Evolutionary conservation across 1,284 basidiomycete species (phyloP), one percentile per base, ranked within the genome.

Genomic region (Boletus subluridellus): DNA sequence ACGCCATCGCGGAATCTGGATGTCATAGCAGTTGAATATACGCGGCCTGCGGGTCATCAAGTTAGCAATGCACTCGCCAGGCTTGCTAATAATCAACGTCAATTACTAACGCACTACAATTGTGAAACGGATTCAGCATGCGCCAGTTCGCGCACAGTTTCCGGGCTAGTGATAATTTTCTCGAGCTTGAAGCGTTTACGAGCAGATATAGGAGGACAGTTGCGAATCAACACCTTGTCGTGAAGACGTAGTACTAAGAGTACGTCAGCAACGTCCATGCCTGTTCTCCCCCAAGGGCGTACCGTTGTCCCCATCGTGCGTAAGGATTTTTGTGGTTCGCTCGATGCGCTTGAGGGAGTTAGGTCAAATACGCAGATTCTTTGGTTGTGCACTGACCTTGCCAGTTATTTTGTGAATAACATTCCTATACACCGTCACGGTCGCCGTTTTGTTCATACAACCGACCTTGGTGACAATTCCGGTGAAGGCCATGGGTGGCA

Each of bases 381-480:
- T 32, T 26, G 32, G 48, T 47, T 14, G 28, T 10, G 21, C 24
- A 52, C 79, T 63, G 62, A 90, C 89, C 80, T 92, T 92, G 65
- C 85, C 83, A 9, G 89, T 91, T 49, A 82, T 67, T 61, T 82
- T 81, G 68, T 92, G 89, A 28, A 82, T 73, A 44, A 86, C 77
- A 76, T 78, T 84, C 58, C 90, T 82, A 30, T 87, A 84, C 17
- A 92, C 88, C 1, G 85, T 85, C 45, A 92, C 89, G 0, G 90
- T 92, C 17, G 82, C 90, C 0, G 90, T 92, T 69, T 92, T 92
- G 58, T 84, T 79, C 90, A 92, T 92, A 66, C 78, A 82, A 14
- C 90, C 89, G 21, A 82, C 86, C 73, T 89, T 91, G 28, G 87
- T 87, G 30, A 92, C 90, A 42, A 85, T 68, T 10, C 90, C 90